These are phyloP conservation scores for Candida fluviatilis DNA, from an alignment of 805 yeast genomes.

Conservation along the genomic window DNA sequence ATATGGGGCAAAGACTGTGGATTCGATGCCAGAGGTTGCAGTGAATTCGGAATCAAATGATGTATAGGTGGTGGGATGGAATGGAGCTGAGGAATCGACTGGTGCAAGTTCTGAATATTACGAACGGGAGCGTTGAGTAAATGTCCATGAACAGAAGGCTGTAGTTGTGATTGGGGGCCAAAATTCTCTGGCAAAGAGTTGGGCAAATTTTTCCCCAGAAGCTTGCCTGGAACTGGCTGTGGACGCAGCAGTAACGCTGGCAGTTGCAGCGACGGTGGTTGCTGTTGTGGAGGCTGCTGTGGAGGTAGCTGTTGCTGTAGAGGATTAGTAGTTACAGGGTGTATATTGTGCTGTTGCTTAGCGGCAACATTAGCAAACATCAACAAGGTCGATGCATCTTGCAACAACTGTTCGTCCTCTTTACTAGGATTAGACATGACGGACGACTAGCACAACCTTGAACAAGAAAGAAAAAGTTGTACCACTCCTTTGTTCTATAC, in stretches of 20 bases:
- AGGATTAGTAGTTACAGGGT: neutral
- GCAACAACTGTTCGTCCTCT: slow-evolving; percentile 41
- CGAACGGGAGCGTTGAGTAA: neutral
- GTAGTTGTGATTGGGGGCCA: too few relatives aligned
- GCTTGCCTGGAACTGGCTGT: too few relatives aligned
- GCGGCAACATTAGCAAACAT: slow-evolving; percentile 58
- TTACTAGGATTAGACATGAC: slow-evolving; percentile 6
- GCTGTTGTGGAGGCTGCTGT: neutral
- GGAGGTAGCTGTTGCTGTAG: neutral
- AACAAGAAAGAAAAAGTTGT: neutral
- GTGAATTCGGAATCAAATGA: neutral
- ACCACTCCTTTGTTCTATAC: neutral
- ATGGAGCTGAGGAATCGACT: neutral
- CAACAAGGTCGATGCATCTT: slow-evolving; percentile 58
- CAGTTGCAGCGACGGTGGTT: neutral
- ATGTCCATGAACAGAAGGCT: neutral
- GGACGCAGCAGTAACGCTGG: too few relatives aligned
- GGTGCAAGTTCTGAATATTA: neutral
- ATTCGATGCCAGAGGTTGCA: neutral
- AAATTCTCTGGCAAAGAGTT: neutral
- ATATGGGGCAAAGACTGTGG: neutral
- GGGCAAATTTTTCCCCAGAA: neutral
- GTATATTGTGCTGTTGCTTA: slow-evolving; percentile 30
- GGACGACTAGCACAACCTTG: neutral
- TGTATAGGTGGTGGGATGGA: neutral